Percentiles rank a stretch among this genome's conserved stretches.
Evolutionary conservation across 2,329 filamentous ascomycete genomes (phyloP).

Genomic region (Cercospora sojina): DNA sequence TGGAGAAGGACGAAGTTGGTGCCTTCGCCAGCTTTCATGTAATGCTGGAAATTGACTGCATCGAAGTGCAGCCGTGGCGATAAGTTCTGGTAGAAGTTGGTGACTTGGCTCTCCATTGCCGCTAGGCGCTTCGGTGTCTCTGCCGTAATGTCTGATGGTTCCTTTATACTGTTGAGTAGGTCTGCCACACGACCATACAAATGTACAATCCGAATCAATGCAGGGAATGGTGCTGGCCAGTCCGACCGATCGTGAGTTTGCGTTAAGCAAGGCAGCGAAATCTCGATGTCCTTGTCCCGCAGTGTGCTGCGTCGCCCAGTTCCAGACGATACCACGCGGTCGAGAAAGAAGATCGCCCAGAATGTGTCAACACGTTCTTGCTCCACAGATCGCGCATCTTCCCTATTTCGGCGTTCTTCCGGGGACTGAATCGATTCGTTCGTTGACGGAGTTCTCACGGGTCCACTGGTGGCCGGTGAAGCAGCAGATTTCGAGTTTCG

Average conservation of each 20-base stretch:
- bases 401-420: constrained; percentile 57
- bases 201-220: constrained; percentile 79
- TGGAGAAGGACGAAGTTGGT: constrained; percentile 85
- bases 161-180: constrained; percentile 75
- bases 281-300: constrained; percentile 79
- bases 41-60: constrained; percentile 80
- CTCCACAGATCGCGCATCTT: constrained; percentile 63
- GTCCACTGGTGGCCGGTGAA: constrained; percentile 27
- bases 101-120: constrained; percentile 79
- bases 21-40: constrained; percentile 75
- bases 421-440: constrained; percentile 49
- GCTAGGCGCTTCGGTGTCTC: constrained; percentile 71
- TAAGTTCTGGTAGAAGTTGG: constrained; percentile 70
- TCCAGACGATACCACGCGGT: constrained; percentile 82
- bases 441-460: constrained; percentile 44
- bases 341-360: constrained; percentile 82
- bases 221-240: constrained; percentile 77
- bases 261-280: constrained; percentile 63
- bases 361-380: constrained; percentile 83
- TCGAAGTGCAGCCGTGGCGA: constrained; percentile 78
- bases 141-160: constrained; percentile 69
- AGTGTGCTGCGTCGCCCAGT: constrained; percentile 82
- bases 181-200: constrained; percentile 83
- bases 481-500: constrained; percentile 1
- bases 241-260: constrained; percentile 56